phyloP scores from a whole-genome alignment of 768 basidiomycete genomes.

The Tubosaeta sp. region DNA sequence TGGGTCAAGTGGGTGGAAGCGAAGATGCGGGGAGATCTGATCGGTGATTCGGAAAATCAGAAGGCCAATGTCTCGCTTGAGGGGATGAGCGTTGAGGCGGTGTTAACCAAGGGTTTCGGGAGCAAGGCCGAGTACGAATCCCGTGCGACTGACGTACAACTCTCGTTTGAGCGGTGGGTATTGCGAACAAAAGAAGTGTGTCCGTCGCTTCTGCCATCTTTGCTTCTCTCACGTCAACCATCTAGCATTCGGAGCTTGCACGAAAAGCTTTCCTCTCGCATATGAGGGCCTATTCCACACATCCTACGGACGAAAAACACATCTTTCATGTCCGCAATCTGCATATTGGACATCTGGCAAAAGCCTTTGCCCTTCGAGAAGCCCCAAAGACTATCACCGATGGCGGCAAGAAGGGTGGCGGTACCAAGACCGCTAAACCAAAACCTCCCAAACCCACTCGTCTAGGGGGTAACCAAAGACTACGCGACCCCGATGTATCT shows the following conservation, averaged over 20 bases:
- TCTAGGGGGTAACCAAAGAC: conserved; percentile 17
- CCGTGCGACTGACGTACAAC: conserved; percentile 92
- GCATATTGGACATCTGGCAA: conserved; percentile 92
- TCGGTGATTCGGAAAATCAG: conserved; percentile 23
- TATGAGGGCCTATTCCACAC: conserved; percentile 95
- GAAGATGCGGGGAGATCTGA: conserved; percentile 62
- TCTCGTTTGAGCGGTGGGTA: conserved; percentile 95
- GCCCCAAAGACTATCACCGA: conserved; percentile 51
- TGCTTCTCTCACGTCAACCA: background rate
- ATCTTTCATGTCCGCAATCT: conserved; percentile 95
- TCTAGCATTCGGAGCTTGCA: conserved; percentile 71
- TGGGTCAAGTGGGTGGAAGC: conserved; percentile 91
- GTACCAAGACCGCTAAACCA: background rate
- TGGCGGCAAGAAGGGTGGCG: conserved; percentile 16
- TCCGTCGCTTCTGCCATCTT: conserved; percentile 6
- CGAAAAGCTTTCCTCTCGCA: conserved; percentile 88
- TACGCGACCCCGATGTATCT: conserved; percentile 32
- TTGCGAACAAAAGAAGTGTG: conserved; percentile 65
- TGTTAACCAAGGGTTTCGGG: conserved; percentile 81
- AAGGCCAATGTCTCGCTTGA: conserved; percentile 48
- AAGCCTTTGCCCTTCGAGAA: conserved; percentile 87
- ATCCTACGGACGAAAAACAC: conserved; percentile 91
- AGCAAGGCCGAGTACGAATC: conserved; percentile 81
- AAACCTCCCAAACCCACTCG: conserved; percentile 6
- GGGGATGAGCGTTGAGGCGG: conserved; percentile 59